Base-by-base conservation (phyloP, 257 asterid species). In the Anisodus tanguticus region DNA sequence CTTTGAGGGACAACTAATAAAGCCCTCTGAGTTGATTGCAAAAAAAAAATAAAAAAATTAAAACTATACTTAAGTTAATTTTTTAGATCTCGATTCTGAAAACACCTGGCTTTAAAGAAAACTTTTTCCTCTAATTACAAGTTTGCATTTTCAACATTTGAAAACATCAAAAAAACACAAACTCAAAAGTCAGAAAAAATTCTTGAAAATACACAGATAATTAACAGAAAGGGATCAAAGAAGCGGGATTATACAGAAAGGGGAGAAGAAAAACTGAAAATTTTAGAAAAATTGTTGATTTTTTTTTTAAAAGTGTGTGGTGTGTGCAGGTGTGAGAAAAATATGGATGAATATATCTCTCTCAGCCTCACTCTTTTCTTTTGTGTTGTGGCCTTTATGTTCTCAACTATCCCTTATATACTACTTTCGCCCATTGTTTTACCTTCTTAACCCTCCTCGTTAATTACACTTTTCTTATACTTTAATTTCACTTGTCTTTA, bases 201-300 rank as follows among this genome's bases (percentile, higher is more conserved):
- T 64, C 67, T 79, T 64, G 86, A 85, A 90, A 87, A 88, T 26
- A 53, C 64, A 85, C 97, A 93, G 94, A 88, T 90, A 92, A 85
- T 86, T 91, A 76, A 81, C 95, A 95, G 98, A 93, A 93, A 90
- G 98, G 95, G 95, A 93, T 89, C 93, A 4, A 85, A 89, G 98
- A 93, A 91, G 95, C 89, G 93, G 98, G 94, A 89, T 71, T 82
- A 45, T 68, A 17, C 68, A 90, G 94, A 89, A 72, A 83, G 86
- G 93, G 95, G 93, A 60, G 35, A 10, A 5, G 31, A 9, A 64
- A 86, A 66, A 62, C 8, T 1, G 60, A 77, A 26, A 35, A 22
- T 51, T 72, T 43, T 64, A 26, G 31, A 63, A 12, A 17, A 68
- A 87, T 41, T 12, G 19, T 43, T 13, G 70, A 12, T 3, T 8